Evolutionary conservation across 2,329 filamentous ascomycete genomes (phyloP), one percentile per base, ranked within the genome.

Genomic region (Fusarium beomiforme): DNA sequence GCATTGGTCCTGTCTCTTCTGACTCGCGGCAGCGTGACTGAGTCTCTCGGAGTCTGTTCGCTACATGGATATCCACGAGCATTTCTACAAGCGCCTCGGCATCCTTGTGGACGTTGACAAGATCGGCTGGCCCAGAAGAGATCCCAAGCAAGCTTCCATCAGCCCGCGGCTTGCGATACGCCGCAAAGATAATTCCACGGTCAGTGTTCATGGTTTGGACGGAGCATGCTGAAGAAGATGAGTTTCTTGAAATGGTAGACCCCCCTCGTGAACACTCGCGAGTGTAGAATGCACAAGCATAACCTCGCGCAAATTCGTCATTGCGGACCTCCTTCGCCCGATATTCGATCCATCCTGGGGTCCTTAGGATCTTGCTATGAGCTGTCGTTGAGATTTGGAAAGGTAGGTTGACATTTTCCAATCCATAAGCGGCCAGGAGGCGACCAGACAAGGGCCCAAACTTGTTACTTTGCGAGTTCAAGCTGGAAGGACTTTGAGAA

Each of bases 181-280:
- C 87, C 2, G 86, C 87, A 59, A 89, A 89, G 8, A 89, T 84
- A 62, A 89, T 85, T 47, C 87, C 87, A 34, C 85, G 82, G 70
- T 88, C 84, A 55, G 82, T 81, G 62, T 67, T 72, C 64, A 71
- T 57, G 64, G 76, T 37, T 65, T 57, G 36, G 57, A 74, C 36
- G 61, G 70, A 59, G 13, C 76, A 74, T 16, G 76, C 72, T 17
- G 76, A 57, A 13, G 76, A 77, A 17, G 76, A 73, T 17, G 76
- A 78, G 46, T 63, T 75, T 54, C 71, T 75, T 29, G 65, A 69
- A 34, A 72, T 71, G 43, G 72, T 70, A 9, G 78, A 79, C 14
- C 70, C 70, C 13, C 61, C 70, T 60, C 70, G 75, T 6, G 78
- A 76, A 47, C 79, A 80, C 24, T 80, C 78, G 26, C 83, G 83